phyloP scores from a whole-genome alignment of 1,284 basidiomycete species.

The Leucoagaricus sp. region DNA sequence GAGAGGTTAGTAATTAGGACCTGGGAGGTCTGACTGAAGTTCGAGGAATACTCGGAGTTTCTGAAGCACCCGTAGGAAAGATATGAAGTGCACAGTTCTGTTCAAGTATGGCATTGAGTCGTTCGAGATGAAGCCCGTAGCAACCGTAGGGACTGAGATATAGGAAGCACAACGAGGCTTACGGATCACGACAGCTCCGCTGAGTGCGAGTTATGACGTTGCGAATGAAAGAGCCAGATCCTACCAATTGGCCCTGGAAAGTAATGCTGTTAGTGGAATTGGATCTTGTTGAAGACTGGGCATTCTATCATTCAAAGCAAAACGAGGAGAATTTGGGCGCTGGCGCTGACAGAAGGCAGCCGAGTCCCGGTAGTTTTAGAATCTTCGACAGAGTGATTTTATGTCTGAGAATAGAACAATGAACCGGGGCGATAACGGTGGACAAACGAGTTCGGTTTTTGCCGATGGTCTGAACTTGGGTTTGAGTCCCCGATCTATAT shows the following conservation, averaged over 20 bases:
- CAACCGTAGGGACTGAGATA: neutral
- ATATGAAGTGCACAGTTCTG: no score
- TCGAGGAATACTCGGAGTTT: neutral
- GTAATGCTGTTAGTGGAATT: neutral
- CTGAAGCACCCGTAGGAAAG: neutral
- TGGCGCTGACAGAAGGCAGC: neutral
- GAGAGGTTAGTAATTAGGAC: neutral
- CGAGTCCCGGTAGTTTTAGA: conserved; percentile 11
- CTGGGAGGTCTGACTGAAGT: neutral
- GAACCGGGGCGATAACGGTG: neutral
- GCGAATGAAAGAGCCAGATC: neutral
- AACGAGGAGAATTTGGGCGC: no score
- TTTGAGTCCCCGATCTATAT: no score
- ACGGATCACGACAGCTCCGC: neutral
- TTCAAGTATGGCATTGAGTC: no score
- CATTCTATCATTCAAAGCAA: no score
- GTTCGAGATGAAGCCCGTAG: no score
- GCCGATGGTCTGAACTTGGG: neutral
- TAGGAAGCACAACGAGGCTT: neutral
- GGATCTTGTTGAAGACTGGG: no score
- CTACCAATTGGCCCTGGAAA: neutral
- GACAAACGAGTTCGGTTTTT: neutral
- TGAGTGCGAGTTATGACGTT: neutral
- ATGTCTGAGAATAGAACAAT: neutral
- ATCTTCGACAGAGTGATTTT: neutral